These are phyloP conservation scores for Malbranchea cinnamomea DNA, from an alignment of 2,329 filamentous ascomycete species.

Conservation along the genomic window DNA sequence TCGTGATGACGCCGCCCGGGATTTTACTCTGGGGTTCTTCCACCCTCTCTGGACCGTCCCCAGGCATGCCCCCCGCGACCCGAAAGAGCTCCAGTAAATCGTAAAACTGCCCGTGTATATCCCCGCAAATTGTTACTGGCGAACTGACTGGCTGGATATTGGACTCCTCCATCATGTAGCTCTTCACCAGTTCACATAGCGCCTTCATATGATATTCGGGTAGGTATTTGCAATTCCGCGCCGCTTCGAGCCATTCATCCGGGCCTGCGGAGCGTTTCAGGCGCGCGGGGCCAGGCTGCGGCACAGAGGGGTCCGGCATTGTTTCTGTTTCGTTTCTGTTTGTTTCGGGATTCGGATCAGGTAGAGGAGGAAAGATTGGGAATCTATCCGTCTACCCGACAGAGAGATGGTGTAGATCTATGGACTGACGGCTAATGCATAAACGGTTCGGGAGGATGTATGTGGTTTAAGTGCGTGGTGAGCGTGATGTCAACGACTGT, in stretches of 20 bases:
- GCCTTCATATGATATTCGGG: conserved; percentile 97
- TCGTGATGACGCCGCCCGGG: conserved; percentile 12
- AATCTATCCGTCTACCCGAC: no score
- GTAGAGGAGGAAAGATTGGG: no score
- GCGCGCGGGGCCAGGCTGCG: conserved; percentile 80
- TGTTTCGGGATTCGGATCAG: no score
- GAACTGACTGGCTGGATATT: conserved; percentile 98
- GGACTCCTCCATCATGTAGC: conserved; percentile 98
- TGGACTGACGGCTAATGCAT: no score
- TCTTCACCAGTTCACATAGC: conserved; percentile 96
- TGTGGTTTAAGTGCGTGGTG: no score
- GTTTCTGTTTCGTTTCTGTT: no score
- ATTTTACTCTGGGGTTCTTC: conserved; percentile 17
- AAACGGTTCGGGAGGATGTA: no score
- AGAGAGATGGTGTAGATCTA: no score
- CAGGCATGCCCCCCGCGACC: conserved; percentile 94
- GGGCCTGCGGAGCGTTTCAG: conserved; percentile 70
- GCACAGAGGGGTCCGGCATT: conserved; percentile 45
- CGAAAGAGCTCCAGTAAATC: conserved; percentile 99
- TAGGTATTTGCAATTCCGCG: conserved; percentile 93
- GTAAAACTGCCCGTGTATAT: conserved; percentile 98
- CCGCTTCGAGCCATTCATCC: conserved; percentile 92
- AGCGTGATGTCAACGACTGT: no score
- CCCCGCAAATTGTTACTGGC: conserved; percentile 93
- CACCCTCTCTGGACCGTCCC: conserved; percentile 98